Evolutionary conservation across 2,329 filamentous ascomycete species (phyloP), one percentile per base, ranked within the genome.

Genomic region (Aspergillus novoparasiticus): DNA sequence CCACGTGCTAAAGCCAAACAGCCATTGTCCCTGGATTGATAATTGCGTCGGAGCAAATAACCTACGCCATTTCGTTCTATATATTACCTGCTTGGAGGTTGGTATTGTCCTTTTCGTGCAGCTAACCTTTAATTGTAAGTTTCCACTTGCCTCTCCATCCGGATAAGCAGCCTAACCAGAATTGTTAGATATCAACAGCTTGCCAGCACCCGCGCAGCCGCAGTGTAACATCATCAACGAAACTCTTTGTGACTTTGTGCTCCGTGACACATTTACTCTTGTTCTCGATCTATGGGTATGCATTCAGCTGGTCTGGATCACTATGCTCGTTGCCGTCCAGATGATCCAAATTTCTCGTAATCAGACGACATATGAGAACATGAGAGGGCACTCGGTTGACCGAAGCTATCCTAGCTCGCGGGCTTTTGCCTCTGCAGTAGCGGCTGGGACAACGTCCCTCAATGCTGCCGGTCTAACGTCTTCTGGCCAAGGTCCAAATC

Each of bases 41-140:
- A 98, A 97, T 78, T 99, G 95, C 72, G 87, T 99, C 48, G 95
- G 92, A 50, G 87, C 95, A 67, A 98, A 98, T 81, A 99, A 98
- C 76, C 91, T 98, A 73, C 89, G 95, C 16, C 94, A 97, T 71
- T 99, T 99, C 78, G 91, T 97, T 73, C 82, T 97, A 57, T 99
- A 98, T 76, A 86, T 99, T 21, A 81, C 96, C 48, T 89, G 81
- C 71, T 81, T 99, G 66, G 91, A 93, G 60, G 67, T 91, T 19
- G 93, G 93, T 34, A 90, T 98, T 41, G 68, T 91, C 3, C 72
- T 87, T 2, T 89, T 93, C 68, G 86, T 96, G 68, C 87, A 86
- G 75, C 75, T 97, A 43, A 84, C 89, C 23, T 88, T 94, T 71
- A 84, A 85, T 69, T 96, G 90, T 93, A 81, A 80, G 87, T 81